phyloP scores from a whole-genome alignment of 2,329 filamentous ascomycete genomes.

The Neocatenulostroma microsporum region DNA sequence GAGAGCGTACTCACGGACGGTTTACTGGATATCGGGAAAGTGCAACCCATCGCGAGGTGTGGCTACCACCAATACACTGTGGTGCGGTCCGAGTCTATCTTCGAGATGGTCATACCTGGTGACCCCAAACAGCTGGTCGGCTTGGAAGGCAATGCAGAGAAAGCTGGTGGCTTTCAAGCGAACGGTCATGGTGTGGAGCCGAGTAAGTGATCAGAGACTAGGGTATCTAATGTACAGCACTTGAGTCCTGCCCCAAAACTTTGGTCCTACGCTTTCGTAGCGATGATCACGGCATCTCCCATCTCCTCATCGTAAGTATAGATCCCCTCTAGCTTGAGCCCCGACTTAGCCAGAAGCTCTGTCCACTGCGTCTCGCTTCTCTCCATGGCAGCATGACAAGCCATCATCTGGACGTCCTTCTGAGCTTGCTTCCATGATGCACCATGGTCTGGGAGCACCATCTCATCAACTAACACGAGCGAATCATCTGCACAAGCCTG shows the following conservation, averaged over 20 bases:
- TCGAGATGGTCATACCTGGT: constrained; percentile 47
- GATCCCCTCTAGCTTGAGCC: constrained; percentile 6
- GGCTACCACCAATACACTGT: constrained; percentile 55
- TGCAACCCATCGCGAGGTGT: constrained; percentile 52
- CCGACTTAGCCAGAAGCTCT: constrained; percentile 8
- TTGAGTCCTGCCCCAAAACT: too few species aligned
- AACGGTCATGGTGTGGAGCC: constrained; percentile 3
- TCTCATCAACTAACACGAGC: constrained; percentile 14
- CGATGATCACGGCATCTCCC: constrained; percentile 9
- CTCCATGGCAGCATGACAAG: constrained; percentile 9
- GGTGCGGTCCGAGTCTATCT: constrained; percentile 42
- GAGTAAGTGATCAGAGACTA: constrained; percentile 3
- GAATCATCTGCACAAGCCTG: constrained; percentile 12
- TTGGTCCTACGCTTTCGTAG: constrained; percentile 1
- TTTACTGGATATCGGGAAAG: constrained; percentile 49
- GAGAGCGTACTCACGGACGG: constrained; percentile 50
- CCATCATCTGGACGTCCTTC: constrained; percentile 12
- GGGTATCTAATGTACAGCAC: too few species aligned
- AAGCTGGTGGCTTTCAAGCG: constrained; percentile 5
- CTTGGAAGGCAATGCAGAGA: constrained; percentile 27
- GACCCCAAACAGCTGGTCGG: constrained; percentile 27
- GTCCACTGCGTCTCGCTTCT: constrained; percentile 9
- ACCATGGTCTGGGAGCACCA: constrained; percentile 7
- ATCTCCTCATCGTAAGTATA: constrained; percentile 7
- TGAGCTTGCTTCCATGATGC: constrained; percentile 6